Evolutionary conservation across 2,329 filamentous ascomycete genomes (phyloP).

Genomic region (Fonsecaea nubica): DNA sequence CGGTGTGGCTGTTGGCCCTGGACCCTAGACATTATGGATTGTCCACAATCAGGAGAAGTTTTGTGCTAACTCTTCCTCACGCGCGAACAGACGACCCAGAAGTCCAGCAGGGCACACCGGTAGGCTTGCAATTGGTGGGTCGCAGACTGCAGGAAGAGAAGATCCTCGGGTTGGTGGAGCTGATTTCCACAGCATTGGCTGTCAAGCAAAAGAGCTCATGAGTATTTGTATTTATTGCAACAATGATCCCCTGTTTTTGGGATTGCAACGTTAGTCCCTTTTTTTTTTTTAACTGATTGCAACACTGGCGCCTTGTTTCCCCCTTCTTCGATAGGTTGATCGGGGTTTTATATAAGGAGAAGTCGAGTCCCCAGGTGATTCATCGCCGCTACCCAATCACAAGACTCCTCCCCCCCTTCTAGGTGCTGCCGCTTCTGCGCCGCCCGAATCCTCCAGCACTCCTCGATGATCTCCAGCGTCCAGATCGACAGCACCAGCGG

Average conservation of each 20-base stretch:
- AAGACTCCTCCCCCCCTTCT: constrained; percentile 36
- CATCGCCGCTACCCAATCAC: not conserved
- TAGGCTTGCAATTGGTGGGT: not conserved
- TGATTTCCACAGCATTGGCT: not conserved
- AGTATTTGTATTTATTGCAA: not conserved
- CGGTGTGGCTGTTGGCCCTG: no score
- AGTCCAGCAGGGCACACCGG: not conserved
- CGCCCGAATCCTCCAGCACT: constrained; percentile 16
- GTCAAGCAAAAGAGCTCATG: not conserved
- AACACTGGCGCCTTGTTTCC: no score
- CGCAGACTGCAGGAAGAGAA: not conserved
- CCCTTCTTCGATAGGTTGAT: no score
- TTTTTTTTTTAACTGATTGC: no score
- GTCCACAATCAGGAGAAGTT: no score
- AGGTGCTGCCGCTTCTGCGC: constrained; percentile 33
- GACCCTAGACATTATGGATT: no score
- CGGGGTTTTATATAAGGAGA: not conserved
- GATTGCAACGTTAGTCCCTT: no score
- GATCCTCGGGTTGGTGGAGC: not conserved
- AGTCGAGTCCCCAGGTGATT: not conserved
- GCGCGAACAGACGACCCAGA: not conserved
- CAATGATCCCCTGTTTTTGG: no score
- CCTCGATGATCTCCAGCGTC: constrained; percentile 21
- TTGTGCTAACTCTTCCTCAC: no score
- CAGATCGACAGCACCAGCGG: constrained; percentile 12